These are phyloP conservation scores for Umbilicaria muhlenbergii DNA, from an alignment of 495 filamentous ascomycete genomes.

Conservation along the genomic window DNA sequence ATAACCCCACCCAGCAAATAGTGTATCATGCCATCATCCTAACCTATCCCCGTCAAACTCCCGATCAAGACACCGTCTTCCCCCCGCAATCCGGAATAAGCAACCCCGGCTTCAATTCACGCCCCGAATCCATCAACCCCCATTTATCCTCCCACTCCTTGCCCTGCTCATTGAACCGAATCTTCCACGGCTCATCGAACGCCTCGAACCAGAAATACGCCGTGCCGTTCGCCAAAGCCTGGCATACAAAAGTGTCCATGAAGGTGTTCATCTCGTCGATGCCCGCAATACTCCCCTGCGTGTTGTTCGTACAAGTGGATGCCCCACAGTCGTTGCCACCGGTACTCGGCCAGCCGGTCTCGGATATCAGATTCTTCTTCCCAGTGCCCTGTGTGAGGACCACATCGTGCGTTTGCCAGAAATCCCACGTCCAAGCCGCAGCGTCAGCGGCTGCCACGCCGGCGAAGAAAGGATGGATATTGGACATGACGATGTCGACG, in stretches of 20 bases:
- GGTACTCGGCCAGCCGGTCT: conserved; percentile 82
- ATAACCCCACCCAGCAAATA: too few species aligned
- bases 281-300: conserved; percentile 55
- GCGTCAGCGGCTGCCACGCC: conserved; percentile 55
- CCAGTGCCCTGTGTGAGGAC: conserved; percentile 36
- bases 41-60: background rate
- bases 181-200: conserved; percentile 50
- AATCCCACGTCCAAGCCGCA: conserved; percentile 67
- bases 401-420: conserved; percentile 58
- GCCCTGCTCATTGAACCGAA: conserved; percentile 46
- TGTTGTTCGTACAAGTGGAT: conserved; percentile 34
- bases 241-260: conserved; percentile 76
- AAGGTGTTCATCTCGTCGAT: conserved; percentile 73
- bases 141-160: conserved; percentile 92
- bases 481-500: conserved; percentile 87
- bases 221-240: conserved; percentile 59
- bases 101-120: conserved; percentile 72
- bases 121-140: conserved; percentile 78
- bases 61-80: conserved; percentile 34
- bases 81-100: conserved; percentile 81
- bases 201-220: conserved; percentile 69
- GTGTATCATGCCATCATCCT: background rate
- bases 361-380: conserved; percentile 59
- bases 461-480: conserved; percentile 94
- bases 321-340: conserved; percentile 70